Conservation (phyloP, 1,284 basidiomycete genomes). For the Anthracocystis panici-leucophaei region DNA sequence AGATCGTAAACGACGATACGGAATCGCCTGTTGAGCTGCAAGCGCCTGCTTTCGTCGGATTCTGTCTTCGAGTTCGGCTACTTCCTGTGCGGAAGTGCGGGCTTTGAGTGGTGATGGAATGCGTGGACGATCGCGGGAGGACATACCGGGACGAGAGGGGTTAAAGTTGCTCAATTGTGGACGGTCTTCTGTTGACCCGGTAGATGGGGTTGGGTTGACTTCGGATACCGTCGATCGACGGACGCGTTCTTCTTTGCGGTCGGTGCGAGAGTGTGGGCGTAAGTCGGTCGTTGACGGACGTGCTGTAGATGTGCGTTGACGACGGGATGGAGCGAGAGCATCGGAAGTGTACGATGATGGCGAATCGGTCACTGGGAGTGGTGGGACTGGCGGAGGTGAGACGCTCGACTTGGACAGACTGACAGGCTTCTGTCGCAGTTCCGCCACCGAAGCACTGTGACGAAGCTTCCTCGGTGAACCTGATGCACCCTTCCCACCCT, state of each 20-base stretch:
- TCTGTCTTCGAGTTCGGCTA: slow-evolving; percentile 10
- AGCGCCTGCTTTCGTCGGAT: slow-evolving; percentile 9
- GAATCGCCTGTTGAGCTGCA: slow-evolving; percentile 19
- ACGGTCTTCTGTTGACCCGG: not conserved
- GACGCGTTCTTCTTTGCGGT: slow-evolving; percentile 16
- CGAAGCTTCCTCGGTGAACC: slow-evolving; percentile 29
- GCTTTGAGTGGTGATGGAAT: slow-evolving; percentile 47
- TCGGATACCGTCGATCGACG: slow-evolving; percentile 33
- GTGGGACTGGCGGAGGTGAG: slow-evolving; percentile 14
- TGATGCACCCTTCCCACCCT: not conserved
- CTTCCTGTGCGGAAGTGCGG: slow-evolving; percentile 25
- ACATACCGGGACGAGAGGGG: slow-evolving; percentile 35
- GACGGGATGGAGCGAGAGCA: not conserved
- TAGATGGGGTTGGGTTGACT: not conserved
- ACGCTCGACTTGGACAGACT: slow-evolving; percentile 6
- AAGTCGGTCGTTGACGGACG: slow-evolving; percentile 12
- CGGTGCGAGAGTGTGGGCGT: not conserved
- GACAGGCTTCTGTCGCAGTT: slow-evolving; percentile 23
- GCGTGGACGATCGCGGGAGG: slow-evolving; percentile 40
- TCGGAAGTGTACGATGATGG: slow-evolving; percentile 2
- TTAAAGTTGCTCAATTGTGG: slow-evolving; percentile 9
- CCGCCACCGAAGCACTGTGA: slow-evolving; percentile 31
- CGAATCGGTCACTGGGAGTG: slow-evolving; percentile 8
- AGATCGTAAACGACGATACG: slow-evolving; percentile 20
- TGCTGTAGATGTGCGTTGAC: not conserved